Evolutionary conservation across 805 yeast genomes (phyloP).

Genomic region (Suhomyces canberraensis): DNA sequence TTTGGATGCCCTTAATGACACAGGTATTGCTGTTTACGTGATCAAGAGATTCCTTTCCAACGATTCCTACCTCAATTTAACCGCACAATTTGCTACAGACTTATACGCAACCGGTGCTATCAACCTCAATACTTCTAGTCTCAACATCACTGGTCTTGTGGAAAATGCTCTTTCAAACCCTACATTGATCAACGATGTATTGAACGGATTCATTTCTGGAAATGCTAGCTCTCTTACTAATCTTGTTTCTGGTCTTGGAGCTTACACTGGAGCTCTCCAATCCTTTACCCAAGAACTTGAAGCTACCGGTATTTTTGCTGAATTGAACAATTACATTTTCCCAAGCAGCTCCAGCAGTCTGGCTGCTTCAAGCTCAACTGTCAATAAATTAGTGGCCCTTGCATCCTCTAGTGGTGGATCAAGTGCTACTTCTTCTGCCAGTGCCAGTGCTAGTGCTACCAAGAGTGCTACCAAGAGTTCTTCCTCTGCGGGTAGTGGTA

Average conservation of each 20-base stretch:
- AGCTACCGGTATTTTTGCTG: slow-evolving; percentile 32
- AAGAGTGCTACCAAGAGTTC: too few relatives aligned
- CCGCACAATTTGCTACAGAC: slow-evolving; percentile 30
- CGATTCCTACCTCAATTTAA: slow-evolving; percentile 34
- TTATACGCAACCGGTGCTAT: slow-evolving; percentile 26
- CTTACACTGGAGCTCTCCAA: slow-evolving; percentile 30
- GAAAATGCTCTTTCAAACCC: slow-evolving; percentile 24
- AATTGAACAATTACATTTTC: slow-evolving; percentile 35
- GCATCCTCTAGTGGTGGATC: slow-evolving; percentile 7
- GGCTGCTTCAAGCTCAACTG: slow-evolving; percentile 7
- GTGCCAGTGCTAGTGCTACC: slow-evolving; percentile 1
- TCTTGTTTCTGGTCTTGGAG: slow-evolving; percentile 12
- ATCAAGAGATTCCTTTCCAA: slow-evolving; percentile 34
- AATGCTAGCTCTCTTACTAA: slow-evolving; percentile 11
- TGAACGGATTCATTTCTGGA: slow-evolving; percentile 24
- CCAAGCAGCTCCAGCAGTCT: slow-evolving; percentile 16
- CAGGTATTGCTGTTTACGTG: slow-evolving; percentile 37
- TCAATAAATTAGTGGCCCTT: slow-evolving; percentile 1
- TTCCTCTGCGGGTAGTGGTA: not conserved
- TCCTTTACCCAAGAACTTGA: slow-evolving; percentile 33
- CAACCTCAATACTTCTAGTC: slow-evolving; percentile 13
- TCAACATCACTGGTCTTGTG: slow-evolving; percentile 29
- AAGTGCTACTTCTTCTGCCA: slow-evolving; percentile 3
- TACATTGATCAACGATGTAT: slow-evolving; percentile 14
- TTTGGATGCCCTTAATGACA: slow-evolving; percentile 37